These are phyloP conservation scores for Martiniozyma asiatica DNA, from an alignment of 1,139 yeast genomes.

Conservation along the genomic window DNA sequence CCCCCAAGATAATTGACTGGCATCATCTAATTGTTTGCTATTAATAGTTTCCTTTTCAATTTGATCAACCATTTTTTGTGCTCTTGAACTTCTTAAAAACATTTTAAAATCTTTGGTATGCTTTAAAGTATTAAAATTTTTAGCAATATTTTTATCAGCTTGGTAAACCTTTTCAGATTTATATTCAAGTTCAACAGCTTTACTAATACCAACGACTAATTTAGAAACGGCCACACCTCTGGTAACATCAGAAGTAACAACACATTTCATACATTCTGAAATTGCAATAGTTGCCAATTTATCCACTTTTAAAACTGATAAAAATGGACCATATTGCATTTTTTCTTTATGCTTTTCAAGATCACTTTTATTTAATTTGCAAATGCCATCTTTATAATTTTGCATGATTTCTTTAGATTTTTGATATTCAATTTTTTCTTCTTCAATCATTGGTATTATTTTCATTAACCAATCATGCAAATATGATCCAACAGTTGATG, in stretches of 20 bases:
- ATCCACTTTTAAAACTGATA: conserved; percentile 60
- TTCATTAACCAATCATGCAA: conserved; percentile 69
- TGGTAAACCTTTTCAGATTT: conserved; percentile 52
- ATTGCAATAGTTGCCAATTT: conserved; percentile 78
- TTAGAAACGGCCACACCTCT: conserved; percentile 82
- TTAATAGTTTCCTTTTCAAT: conserved; percentile 13
- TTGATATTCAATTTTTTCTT: conserved; percentile 45
- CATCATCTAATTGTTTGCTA: conserved; percentile 7
- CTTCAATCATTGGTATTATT: conserved; percentile 55
- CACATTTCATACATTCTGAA: conserved; percentile 60
- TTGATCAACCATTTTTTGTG: conserved; percentile 16
- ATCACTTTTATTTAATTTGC: conserved; percentile 8
- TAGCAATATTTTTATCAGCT: conserved; percentile 39
- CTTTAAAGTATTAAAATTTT: conserved; percentile 23
- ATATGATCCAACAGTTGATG: conserved; percentile 55
- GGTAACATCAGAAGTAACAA: conserved; percentile 61
- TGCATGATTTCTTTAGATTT: conserved; percentile 24
- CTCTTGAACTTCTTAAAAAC: conserved; percentile 25
- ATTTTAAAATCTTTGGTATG: conserved; percentile 32
- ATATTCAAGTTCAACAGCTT: conserved; percentile 76
- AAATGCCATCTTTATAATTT: conserved; percentile 1
- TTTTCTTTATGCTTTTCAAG: conserved; percentile 34
- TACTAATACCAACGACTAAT: conserved; percentile 72
- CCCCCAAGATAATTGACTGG: conserved; percentile 37
- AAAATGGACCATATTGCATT: conserved; percentile 66